phyloP scores from a whole-genome alignment of 768 basidiomycete genomes.

The Podaxis pistillaris region DNA sequence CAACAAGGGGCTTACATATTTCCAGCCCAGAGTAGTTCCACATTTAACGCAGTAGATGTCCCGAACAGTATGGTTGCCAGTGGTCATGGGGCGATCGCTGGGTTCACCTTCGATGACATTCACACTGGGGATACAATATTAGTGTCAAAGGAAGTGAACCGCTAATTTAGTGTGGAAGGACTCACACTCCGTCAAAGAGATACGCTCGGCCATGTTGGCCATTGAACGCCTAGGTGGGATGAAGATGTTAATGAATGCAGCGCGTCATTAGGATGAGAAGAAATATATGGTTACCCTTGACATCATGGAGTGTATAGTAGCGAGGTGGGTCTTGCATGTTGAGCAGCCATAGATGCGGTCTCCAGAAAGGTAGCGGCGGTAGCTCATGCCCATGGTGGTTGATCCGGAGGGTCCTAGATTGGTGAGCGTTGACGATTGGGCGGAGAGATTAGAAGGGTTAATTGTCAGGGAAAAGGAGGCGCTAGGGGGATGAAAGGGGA shows the following conservation, averaged over 20 bases:
- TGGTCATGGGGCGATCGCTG: conserved; percentile 94
- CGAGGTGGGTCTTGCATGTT: conserved; percentile 84
- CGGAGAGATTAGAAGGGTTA: conserved; percentile 38
- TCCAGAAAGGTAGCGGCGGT: conserved; percentile 82
- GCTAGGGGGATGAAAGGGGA: conserved; percentile 6
- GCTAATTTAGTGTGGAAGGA: conserved; percentile 12
- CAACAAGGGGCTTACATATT: conserved; percentile 71
- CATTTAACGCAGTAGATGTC: conserved; percentile 96
- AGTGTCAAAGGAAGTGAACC: conserved; percentile 11
- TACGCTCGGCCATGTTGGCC: conserved; percentile 96
- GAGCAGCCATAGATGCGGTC: conserved; percentile 87
- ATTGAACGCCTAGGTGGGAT: conserved; percentile 78
- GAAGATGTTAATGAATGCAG: conserved; percentile 13
- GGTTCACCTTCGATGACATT: conserved; percentile 90
- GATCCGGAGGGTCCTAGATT: conserved; percentile 1
- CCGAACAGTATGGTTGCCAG: conserved; percentile 92
- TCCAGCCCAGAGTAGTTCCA: conserved; percentile 87
- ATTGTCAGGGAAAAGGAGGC: conserved; percentile 12
- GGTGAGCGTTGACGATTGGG: conserved; percentile 26
- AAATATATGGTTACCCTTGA: conserved; percentile 60
- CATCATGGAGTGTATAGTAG: conserved; percentile 90
- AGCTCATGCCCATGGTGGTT: conserved; percentile 81
- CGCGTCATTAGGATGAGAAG: background rate
- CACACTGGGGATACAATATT: conserved; percentile 51
- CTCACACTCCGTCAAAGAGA: conserved; percentile 92